Base-by-base conservation (phyloP, 345 rosid genomes). In the Mallotus nudiflorus region DNA sequence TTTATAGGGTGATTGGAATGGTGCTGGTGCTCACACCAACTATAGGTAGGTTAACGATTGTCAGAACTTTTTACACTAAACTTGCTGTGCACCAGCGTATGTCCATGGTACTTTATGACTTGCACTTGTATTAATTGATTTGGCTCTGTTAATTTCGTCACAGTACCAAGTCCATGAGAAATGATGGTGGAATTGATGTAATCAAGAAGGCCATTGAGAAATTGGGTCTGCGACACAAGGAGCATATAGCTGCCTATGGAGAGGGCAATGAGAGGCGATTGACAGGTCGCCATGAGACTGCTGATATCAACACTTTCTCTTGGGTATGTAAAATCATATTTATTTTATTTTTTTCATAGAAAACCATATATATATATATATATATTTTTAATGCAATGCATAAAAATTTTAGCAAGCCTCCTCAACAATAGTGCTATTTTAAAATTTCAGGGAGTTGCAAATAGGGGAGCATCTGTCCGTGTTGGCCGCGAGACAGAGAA, bases 21-120 rank as follows among this genome's bases (percentile, higher is more conserved):
- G 98, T 9, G 98, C 98, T 16, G 96, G 96, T n/a, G 95, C 98
- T 42, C 98, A 92, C 83, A 87, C 95, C 1, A 92, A 90, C 25
- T 92, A 88, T 83, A 88, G 97, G 97, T 75, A 67, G 3, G 37
- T 33, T 3, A 3, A 33, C 11, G 46, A 12, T 4, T 42, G 46
- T 12, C 14, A 8, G 39, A 9, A 16, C 14, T 56, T 55, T 56
- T n/a, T n/a, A n/a, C n/a, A n/a, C n/a, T n/a, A n/a, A n/a, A n/a
- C n/a, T n/a, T n/a, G n/a, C n/a, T n/a, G n/a, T n/a, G n/a, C n/a
- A n/a, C n/a, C n/a, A n/a, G n/a, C n/a, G n/a, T n/a, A n/a, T n/a
- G n/a, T n/a, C n/a, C n/a, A n/a, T n/a, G n/a, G 6, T 33, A 9
- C 11, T 46, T 13, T 9, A 25, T 19, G 2, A 12, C 28, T 0